Base-by-base conservation (phyloP, 2,329 filamentous ascomycete genomes). In the Stenocarpella maydis region DNA sequence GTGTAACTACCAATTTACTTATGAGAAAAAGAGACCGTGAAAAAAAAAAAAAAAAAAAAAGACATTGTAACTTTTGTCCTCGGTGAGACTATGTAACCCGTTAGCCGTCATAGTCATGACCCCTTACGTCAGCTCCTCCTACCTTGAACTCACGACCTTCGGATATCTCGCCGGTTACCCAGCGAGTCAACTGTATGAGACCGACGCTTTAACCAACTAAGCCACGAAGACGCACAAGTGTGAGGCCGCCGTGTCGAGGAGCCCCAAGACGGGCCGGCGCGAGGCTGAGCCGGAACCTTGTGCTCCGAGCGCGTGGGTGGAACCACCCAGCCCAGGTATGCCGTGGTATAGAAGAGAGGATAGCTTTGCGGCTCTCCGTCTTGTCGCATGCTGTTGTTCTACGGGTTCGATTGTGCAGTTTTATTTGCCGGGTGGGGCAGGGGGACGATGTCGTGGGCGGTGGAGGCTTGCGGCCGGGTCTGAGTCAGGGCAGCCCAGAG, bases 131-230 rank as follows among this genome's bases (percentile, higher is more conserved):
- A 4, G 37, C 1, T 2, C 8, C 43, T 63, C 58, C 6, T 63
- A 63, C 58, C 58, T 63, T 37, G 84, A 85, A 77, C 83, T 84
- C 79, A 77, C 78, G 80, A 80, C 79, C 80, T 81, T 81, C 80
- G 79, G 80, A 67, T 65, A 28, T 69, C 67, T 53, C 63, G 37
- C 34, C 45, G 61, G 69, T 71, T 24, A 39, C 10, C 69, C 54
- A 41, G 26, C 54, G 63, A 67, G 63, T 69, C 69, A 71, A 19
- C n/a, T 41, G 58, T 77, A 78, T 76, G 77, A 79, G 77, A 79
- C 77, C 77, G 77, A 79, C 78, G 78, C 78, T 78, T 77, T 79
- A 79, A 78, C 78, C 78, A 79, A 79, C 78, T 79, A 76, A 78
- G 78, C 78, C 78, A 79, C 75, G 73, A 75, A 76, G 75, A 76